Percentiles rank a stretch among this genome's conserved stretches.
Evolutionary conservation across 257 asterid genomes (phyloP).

Genomic region (Solanum chmielewskii): DNA sequence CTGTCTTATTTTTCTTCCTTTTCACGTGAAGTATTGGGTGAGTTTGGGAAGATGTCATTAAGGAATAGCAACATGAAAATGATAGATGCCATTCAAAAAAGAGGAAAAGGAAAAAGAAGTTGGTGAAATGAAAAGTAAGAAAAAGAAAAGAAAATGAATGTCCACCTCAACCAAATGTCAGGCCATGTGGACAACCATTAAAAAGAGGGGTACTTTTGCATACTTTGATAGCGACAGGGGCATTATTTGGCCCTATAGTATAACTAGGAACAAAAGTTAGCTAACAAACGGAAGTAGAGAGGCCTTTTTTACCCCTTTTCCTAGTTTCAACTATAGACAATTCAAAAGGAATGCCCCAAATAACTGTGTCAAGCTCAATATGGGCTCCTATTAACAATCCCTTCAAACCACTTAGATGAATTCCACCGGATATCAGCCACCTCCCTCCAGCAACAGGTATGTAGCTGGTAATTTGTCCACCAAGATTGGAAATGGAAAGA

Average conservation of each 20-base stretch:
- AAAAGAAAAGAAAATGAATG: background rate
- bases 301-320: background rate
- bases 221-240: background rate
- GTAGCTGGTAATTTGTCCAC: background rate
- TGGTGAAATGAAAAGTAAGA: background rate
- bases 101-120: background rate
- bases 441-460: background rate
- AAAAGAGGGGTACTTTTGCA: background rate
- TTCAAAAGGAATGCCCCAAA: background rate
- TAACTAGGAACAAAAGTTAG: background rate
- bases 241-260: background rate
- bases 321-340: background rate
- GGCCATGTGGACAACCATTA: background rate
- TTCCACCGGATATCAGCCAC: background rate
- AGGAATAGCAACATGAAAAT: background rate
- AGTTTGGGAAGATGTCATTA: background rate
- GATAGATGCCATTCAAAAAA: background rate
- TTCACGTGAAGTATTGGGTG: background rate
- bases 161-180: background rate
- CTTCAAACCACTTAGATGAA: background rate
- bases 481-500: background rate
- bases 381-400: background rate
- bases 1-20: background rate
- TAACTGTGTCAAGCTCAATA: background rate
- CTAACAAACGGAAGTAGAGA: background rate